A percentile compares a stretch with the other conserved stretches of the same genome.
Evolutionary conservation across 2,329 filamentous ascomycete genomes (phyloP).

Genomic region (Exophiala alcalophila): DNA sequence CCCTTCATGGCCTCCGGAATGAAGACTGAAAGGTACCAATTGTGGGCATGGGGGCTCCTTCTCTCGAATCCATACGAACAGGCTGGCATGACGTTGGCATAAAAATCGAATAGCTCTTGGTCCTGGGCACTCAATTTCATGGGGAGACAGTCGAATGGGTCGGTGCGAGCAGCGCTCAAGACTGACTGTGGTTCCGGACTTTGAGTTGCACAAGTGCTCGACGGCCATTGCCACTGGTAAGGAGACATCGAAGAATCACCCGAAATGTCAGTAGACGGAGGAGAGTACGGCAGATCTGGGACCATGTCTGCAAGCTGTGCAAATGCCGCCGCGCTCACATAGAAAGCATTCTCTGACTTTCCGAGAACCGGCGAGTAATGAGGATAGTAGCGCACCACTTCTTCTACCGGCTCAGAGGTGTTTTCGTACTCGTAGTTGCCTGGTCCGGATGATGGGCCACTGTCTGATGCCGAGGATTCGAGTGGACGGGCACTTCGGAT

Average conservation of each 20-base stretch:
- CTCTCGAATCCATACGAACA: constrained; percentile 41
- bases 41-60: constrained; percentile 36
- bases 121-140: constrained; percentile 35
- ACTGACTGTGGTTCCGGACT: constrained; percentile 34
- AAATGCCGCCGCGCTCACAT: constrained; percentile 15
- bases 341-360: constrained; percentile 4
- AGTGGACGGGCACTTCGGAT: no score
- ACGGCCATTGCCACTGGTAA: not conserved
- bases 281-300: constrained; percentile 8
- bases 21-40: constrained; percentile 41
- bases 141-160: constrained; percentile 40
- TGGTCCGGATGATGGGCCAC: not conserved
- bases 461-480: not conserved
- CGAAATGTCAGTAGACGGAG: constrained; percentile 7
- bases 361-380: not conserved
- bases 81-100: constrained; percentile 41
- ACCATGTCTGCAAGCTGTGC: constrained; percentile 18
- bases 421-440: no score
- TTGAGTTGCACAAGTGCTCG: constrained; percentile 8
- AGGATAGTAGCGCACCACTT: not conserved
- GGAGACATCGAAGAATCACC: constrained; percentile 7
- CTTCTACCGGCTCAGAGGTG: constrained; percentile 4
- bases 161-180: constrained; percentile 38
- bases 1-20: constrained; percentile 43
- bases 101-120: constrained; percentile 40